These are phyloP conservation scores for Aurifilum marmelostoma DNA, from an alignment of 2,329 filamentous ascomycete genomes.

Conservation along the genomic window DNA sequence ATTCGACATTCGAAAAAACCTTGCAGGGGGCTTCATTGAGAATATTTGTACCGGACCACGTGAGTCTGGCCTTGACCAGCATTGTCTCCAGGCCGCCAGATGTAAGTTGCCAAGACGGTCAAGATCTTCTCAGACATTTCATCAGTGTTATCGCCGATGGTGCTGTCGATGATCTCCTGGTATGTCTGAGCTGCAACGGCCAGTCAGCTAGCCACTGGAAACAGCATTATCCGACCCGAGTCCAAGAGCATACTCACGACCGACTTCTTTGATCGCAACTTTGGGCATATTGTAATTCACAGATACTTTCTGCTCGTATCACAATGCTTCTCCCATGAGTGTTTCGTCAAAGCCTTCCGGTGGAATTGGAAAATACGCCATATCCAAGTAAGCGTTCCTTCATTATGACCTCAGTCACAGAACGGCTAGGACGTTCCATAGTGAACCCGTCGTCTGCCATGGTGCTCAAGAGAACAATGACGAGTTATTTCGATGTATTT, in stretches of 20 bases:
- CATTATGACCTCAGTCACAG: neutral
- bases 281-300: neutral
- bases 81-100: constrained; percentile 1
- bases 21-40: too few species aligned
- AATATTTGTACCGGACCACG: neutral
- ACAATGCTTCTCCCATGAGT: neutral
- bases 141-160: neutral
- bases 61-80: neutral
- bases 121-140: neutral
- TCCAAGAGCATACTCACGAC: neutral
- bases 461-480: neutral
- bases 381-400: neutral
- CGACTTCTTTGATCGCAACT: neutral
- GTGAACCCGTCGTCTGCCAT: neutral
- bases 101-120: neutral
- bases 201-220: neutral
- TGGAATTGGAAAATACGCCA: neutral
- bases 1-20: too few species aligned
- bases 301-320: neutral
- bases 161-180: neutral
- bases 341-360: neutral
- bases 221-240: neutral
- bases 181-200: neutral
- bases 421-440: neutral
- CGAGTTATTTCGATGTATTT: neutral